A percentile compares a stretch with the other conserved stretches of the same genome.
Evolutionary conservation across 75 land plant species (phyloP).

Genomic region (Azolla pinnata): DNA sequence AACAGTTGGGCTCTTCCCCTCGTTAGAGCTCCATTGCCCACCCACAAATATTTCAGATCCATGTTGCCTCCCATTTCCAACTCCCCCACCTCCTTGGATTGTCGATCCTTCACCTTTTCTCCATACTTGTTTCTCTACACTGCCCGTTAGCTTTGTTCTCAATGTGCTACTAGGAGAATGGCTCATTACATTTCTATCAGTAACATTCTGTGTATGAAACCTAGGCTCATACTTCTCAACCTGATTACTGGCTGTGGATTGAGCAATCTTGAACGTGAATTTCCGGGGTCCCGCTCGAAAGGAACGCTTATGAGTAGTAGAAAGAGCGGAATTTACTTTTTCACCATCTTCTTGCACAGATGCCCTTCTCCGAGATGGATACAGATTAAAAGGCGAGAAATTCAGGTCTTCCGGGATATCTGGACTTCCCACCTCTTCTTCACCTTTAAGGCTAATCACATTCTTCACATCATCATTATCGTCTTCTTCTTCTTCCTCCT

Average conservation of each 20-base stretch:
- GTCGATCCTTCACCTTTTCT: slow-evolving; percentile 3
- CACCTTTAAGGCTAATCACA: no score
- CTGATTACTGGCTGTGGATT: background rate
- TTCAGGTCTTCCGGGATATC: no score
- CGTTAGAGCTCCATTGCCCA: background rate
- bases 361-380: background rate
- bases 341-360: background rate
- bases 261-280: background rate
- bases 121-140: background rate
- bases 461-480: no score
- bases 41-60: background rate
- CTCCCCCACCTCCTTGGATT: background rate
- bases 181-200: background rate
- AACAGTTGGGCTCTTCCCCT: background rate
- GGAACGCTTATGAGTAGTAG: background rate
- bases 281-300: background rate
- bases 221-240: background rate
- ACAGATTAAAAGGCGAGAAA: no score
- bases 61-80: background rate
- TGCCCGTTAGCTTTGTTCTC: background rate
- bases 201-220: background rate
- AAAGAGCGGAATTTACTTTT: no score
- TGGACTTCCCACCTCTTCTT: background rate
- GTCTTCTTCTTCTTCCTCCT: no score
- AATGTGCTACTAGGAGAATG: background rate